A percentile compares a stretch with the other conserved stretches of the same genome.
These are phyloP conservation scores for Xylariaceae sp. DNA, from an alignment of 2,329 filamentous ascomycete species.

Conservation along the genomic window DNA sequence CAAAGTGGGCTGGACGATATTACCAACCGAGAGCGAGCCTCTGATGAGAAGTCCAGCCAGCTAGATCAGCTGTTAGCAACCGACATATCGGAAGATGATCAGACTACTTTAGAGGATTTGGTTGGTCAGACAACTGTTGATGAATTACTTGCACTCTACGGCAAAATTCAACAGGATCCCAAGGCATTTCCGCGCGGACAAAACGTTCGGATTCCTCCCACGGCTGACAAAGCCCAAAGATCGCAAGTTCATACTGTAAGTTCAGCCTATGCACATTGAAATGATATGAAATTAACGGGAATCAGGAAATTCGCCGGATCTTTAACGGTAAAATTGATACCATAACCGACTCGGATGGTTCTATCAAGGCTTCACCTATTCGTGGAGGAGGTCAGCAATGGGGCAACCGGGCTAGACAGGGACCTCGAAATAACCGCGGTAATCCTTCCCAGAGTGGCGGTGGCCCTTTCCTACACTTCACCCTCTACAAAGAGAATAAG, in stretches of 20 bases:
- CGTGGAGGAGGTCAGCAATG: conserved; percentile 26
- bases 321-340: conserved; percentile 79
- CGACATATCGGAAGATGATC: conserved; percentile 21
- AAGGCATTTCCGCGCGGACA: conserved; percentile 14
- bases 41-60: conserved; percentile 6
- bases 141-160: conserved; percentile 23
- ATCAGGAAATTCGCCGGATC: conserved; percentile 65
- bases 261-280: no score
- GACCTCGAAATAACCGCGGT: conserved; percentile 20
- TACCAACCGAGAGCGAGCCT: conserved; percentile 2
- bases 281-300: conserved; percentile 15
- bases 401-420: conserved; percentile 24
- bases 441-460: conserved; percentile 30
- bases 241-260: conserved; percentile 45
- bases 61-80: conserved; percentile 6
- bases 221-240: conserved; percentile 26
- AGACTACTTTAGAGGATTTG: conserved; percentile 20
- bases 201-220: conserved; percentile 24
- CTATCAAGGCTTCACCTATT: conserved; percentile 56
- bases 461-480: conserved; percentile 86
- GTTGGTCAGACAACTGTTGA: conserved; percentile 22
- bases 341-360: conserved; percentile 52
- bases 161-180: conserved; percentile 20
- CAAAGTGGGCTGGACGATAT: no score
- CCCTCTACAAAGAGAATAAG: conserved; percentile 93